Conservation (phyloP, 352 stramenopile genomes). For the Phytopythium montanum region DNA sequence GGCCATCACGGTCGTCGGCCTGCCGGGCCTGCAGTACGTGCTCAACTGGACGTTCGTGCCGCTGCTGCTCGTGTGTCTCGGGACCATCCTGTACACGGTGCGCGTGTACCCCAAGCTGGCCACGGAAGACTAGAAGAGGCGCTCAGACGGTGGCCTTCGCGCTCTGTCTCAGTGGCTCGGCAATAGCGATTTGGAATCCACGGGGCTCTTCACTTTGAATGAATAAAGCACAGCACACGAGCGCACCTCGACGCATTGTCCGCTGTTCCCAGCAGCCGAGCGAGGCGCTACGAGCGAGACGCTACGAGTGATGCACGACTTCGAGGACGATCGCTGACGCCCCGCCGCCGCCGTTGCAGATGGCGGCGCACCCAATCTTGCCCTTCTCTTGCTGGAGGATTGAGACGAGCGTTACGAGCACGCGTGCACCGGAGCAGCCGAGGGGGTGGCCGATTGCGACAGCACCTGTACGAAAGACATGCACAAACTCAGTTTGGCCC, state of each 20-base stretch:
- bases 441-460: constrained; percentile 65
- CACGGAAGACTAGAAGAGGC: constrained; percentile 36
- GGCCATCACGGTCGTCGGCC: constrained; percentile 76
- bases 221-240: background rate
- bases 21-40: constrained; percentile 79
- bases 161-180: background rate
- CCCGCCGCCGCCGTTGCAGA: constrained; percentile 97
- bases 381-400: constrained; percentile 91
- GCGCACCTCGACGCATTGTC: background rate
- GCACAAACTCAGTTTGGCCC: background rate
- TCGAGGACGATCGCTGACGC: constrained; percentile 95
- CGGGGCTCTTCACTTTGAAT: background rate
- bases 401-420: constrained; percentile 91
- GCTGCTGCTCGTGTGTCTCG: constrained; percentile 44
- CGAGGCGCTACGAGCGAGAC: background rate
- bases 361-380: constrained; percentile 88
- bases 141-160: background rate
- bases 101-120: constrained; percentile 68
- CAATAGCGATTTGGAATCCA: background rate
- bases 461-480: constrained; percentile 20
- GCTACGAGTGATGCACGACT: constrained; percentile 25
- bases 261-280: background rate
- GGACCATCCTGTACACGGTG: constrained; percentile 68
- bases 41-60: constrained; percentile 83
- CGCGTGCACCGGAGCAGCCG: constrained; percentile 76